Percentiles rank a stretch among this genome's conserved stretches.
Evolutionary conservation across 2,329 filamentous ascomycete species (phyloP).

Genomic region (Colletotrichum costaricense): DNA sequence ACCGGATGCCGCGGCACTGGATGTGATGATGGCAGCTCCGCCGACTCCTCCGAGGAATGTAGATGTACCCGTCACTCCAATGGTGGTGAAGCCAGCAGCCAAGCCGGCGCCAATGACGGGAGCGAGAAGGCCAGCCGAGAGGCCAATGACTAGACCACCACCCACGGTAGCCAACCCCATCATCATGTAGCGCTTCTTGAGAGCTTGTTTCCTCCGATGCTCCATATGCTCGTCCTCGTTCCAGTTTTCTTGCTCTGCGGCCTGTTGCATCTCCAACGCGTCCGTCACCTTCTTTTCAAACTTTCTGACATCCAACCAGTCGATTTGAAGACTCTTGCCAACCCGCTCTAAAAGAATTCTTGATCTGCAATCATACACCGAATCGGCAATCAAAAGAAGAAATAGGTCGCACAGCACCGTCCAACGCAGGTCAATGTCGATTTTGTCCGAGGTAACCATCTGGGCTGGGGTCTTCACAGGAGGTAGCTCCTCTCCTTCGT

Average conservation of each 20-base stretch:
- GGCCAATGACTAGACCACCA: conserved; percentile 92
- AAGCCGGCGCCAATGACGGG: conserved; percentile 95
- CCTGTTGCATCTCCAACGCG: conserved; percentile 96
- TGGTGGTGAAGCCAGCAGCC: conserved; percentile 93
- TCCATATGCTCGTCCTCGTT: conserved; percentile 97
- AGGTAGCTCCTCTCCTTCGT: conserved; percentile 77
- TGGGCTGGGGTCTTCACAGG: conserved; percentile 86
- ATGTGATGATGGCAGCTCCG: conserved; percentile 94
- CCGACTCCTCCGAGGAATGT: conserved; percentile 92
- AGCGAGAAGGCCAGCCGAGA: conserved; percentile 91
- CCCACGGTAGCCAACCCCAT: conserved; percentile 98
- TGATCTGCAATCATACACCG: conserved; percentile 90
- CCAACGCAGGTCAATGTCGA: conserved; percentile 97
- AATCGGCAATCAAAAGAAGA: conserved; percentile 95
- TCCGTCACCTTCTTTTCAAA: conserved; percentile 98
- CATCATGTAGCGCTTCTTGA: conserved; percentile 88
- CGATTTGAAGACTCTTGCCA: conserved; percentile 81
- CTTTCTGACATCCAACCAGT: conserved; percentile 92
- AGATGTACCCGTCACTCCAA: conserved; percentile 89
- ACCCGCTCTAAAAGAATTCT: conserved; percentile 86
- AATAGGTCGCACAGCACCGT: conserved; percentile 97
- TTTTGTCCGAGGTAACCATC: conserved; percentile 81
- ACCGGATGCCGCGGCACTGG: conserved; percentile 86
- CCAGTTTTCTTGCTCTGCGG: conserved; percentile 95
- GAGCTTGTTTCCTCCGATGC: conserved; percentile 80